Conservation (phyloP, 2,329 filamentous ascomycete species). For the Pseudogymnoascus sp. region DNA sequence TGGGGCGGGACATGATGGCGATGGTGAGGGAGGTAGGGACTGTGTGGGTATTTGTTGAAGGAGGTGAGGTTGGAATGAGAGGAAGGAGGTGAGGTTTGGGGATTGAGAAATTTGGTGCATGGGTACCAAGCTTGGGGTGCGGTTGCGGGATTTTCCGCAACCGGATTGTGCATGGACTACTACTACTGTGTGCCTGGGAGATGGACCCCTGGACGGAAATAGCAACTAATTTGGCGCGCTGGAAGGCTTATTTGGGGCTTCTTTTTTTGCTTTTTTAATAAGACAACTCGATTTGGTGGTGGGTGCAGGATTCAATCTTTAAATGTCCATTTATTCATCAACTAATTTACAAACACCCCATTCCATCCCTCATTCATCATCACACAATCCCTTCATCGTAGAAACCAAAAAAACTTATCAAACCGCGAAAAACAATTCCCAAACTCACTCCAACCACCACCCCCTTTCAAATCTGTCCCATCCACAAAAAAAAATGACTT, state of each 20-base stretch:
- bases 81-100: neutral
- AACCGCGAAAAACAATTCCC: neutral
- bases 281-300: neutral
- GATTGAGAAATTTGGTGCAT: constrained; percentile 9
- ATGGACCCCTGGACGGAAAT: neutral
- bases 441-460: neutral
- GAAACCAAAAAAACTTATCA: neutral
- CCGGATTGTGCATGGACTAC: neutral
- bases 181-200: neutral
- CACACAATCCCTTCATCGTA: neutral
- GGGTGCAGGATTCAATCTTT: neutral
- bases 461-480: neutral
- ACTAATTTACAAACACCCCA: neutral
- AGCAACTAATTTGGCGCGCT: neutral
- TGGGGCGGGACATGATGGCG: neutral
- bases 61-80: too few species aligned
- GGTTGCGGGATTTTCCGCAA: constrained; percentile 5
- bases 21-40: neutral
- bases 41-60: neutral
- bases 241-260: neutral
- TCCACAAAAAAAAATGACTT: neutral
- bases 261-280: neutral
- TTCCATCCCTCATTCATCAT: neutral
- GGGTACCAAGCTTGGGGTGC: neutral
- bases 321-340: constrained; percentile 8